Evolutionary conservation across 805 yeast genomes (phyloP), one percentile per base, ranked within the genome.

Genomic region (Saturnispora halmiae): DNA sequence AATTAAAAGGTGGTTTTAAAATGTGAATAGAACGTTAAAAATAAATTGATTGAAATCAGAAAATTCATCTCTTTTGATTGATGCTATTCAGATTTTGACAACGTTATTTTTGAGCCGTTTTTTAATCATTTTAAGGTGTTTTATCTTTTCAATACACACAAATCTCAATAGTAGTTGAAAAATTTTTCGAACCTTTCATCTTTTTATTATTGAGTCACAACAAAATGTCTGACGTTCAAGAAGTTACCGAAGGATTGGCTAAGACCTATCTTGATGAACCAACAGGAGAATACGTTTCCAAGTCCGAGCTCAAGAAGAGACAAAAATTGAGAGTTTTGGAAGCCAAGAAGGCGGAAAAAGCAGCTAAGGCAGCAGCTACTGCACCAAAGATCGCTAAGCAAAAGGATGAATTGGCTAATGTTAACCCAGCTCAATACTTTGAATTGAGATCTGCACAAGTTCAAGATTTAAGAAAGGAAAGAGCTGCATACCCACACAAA

Each of bases 251-350:
- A 56, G 64, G 66, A 59, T 40, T 71, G 60, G 65, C 63, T 46
- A 82, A 81, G 59, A 82, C 83, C 60, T 81, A 82, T 64, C 70
- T 90, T 52, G 98, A 90, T 62, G 95, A 87, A 45, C 94, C 68
- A 54, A 92, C 97, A 47, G 97, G 97, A 36, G 98, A 90, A 67
- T 83, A 77, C 66, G 95, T 90, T 35, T 92, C 97, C 58, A 90
- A 90, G 71, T 73, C 92, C 47, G 98, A 90, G 67, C 79, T 90
- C 67, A 90, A 90, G 73, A 86, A 84, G 73, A 82, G 98, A 69
- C 86, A 83, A 66, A 92, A 92, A 74, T 72, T 71, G 51, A 80
- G 97, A 64, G 82, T 79, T 54, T 66, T 74, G 44, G 96, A 86
- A 56, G 85, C 82, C 54, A 85, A 87, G 75, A 85, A 79, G 70